Conservation (phyloP, 2,329 filamentous ascomycete genomes). For the Diaporthe longicolla region DNA sequence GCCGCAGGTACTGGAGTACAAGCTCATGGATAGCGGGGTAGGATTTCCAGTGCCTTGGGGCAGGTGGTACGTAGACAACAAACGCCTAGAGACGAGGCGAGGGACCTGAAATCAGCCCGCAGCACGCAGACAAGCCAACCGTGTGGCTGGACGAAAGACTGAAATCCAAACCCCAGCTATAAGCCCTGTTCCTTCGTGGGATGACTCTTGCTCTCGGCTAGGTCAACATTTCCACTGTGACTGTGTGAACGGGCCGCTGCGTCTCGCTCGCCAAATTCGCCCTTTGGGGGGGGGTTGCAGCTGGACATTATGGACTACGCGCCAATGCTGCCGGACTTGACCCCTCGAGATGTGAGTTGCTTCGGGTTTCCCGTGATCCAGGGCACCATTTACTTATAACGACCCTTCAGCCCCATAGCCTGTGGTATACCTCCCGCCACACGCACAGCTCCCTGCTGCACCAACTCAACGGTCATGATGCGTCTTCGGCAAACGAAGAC, state of each 20-base stretch:
- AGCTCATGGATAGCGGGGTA: constrained; percentile 5
- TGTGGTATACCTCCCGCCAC: constrained; percentile 80
- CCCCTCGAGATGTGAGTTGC: constrained; percentile 76
- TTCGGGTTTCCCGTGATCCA: background rate
- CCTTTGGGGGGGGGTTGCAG: constrained; percentile 12
- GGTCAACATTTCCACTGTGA: background rate
- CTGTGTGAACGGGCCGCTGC: background rate
- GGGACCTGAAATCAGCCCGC: background rate
- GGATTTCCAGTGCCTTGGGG: background rate
- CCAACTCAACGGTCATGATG: constrained; percentile 35
- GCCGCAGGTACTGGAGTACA: constrained; percentile 29
- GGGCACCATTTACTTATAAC: constrained; percentile 44
- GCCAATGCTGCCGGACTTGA: constrained; percentile 75
- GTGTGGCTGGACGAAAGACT: too few species aligned
- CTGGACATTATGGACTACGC: constrained; percentile 68
- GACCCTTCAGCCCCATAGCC: constrained; percentile 72
- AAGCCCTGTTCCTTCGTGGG: background rate
- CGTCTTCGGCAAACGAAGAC: constrained; percentile 45
- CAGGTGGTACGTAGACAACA: background rate
- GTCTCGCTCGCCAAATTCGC: background rate
- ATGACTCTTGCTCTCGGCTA: background rate
- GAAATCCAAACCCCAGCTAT: background rate
- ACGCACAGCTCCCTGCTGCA: constrained; percentile 54
- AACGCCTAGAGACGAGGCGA: background rate
- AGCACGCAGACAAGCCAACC: background rate